Evolutionary conservation across 2,329 filamentous ascomycete species (phyloP), one percentile per base, ranked within the genome.

Genomic region (Trichoderma lentiforme): DNA sequence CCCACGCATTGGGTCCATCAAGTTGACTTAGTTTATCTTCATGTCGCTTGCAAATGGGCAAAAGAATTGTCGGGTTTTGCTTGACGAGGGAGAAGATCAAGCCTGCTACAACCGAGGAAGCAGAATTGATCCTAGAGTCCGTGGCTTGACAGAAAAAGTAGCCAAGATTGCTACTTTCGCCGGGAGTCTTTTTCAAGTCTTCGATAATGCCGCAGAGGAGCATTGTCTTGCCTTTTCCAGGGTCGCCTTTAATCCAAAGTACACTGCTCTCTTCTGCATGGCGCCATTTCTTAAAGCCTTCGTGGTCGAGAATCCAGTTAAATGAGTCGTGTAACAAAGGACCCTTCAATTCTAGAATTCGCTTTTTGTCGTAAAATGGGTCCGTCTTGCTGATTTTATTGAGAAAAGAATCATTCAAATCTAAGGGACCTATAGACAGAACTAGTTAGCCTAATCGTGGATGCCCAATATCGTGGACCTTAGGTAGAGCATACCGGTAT

Each of bases 161-260:
- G 28, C 32, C 56, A n/a, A 82, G 8, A 2, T 53, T 57, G 26
- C 5, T 3, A 11, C 18, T 71, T 30, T 11, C 15, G n/a, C 6
- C 21, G 12, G 68, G 63, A 14, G 18, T 34, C 21, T 28, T 61
- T 30, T 51, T 6, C 12, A 65, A 34, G 6, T 73, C 24, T 3
- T 70, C 30, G 60, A 83, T 78, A 24, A 84, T 79, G 11, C 81
- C 80, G 26, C 77, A 80, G 0, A 84, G 72, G 3, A 84, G 75
- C 82, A 84, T 84, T 0, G 83, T 85, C 74, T 84, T 85, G 28
- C 83, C 83, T 30, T 82, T 84, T 4, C 83, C 83, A 1, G 83
- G 79, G 57, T 79, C 80, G 0, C 82, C 82, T 34, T 75, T 80
- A 32, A 83, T 77, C 82, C 82, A 83, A 4, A 84, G 78, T 11